These are phyloP conservation scores for Tolypocladium ophioglossoides DNA, from an alignment of 2,329 filamentous ascomycete genomes.

Conservation along the genomic window DNA sequence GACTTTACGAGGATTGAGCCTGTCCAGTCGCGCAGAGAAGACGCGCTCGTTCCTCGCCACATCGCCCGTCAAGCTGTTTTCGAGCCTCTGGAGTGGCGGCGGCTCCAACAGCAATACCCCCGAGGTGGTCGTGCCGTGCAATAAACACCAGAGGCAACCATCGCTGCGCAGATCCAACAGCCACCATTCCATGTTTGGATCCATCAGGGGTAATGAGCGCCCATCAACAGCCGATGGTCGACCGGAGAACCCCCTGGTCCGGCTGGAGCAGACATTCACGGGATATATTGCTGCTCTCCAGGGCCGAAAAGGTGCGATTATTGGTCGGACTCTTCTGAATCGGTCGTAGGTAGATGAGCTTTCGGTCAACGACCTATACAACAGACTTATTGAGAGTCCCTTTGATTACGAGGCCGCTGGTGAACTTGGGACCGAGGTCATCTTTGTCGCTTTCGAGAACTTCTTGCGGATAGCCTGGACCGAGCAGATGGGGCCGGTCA, in stretches of 20 bases:
- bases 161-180: conserved; percentile 34
- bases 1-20: conserved; percentile 58
- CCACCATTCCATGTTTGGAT: conserved; percentile 44
- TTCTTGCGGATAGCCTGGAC: conserved; percentile 83
- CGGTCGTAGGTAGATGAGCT: conserved; percentile 64
- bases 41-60: conserved; percentile 60
- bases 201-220: conserved; percentile 33
- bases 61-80: conserved; percentile 87
- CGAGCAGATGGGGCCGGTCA: conserved; percentile 76
- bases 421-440: conserved; percentile 69
- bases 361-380: conserved; percentile 81
- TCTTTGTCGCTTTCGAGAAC: conserved; percentile 90
- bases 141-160: conserved; percentile 30
- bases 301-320: conserved; percentile 75
- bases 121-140: conserved; percentile 13
- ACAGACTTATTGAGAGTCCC: conserved; percentile 73
- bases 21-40: conserved; percentile 53
- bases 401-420: conserved; percentile 64
- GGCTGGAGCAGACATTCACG: conserved; percentile 75
- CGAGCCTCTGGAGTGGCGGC: conserved; percentile 63
- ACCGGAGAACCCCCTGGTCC: conserved; percentile 56
- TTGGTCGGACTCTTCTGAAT: conserved; percentile 65
- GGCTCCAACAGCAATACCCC: conserved; percentile 32
- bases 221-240: conserved; percentile 34
- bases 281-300: conserved; percentile 76